Base-by-base conservation (phyloP, 345 rosid species). In the Clausena lansium region DNA sequence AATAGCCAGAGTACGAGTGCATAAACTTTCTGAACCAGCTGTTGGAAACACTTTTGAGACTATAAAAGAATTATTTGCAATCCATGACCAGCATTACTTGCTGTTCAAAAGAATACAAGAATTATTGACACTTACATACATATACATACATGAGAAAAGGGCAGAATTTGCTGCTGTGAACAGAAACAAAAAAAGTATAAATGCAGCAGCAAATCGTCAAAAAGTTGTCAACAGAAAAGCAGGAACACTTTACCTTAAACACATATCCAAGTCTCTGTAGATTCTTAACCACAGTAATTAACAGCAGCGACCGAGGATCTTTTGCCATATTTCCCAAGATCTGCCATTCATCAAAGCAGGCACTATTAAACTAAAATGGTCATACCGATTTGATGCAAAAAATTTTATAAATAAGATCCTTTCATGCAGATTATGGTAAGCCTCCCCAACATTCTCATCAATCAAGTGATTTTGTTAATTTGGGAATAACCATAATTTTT, bases 181-280 rank as follows among this genome's bases (percentile, higher is more conserved):
- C 32, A 54, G 20, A 25, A 58, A 13, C 11, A 10, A 68, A 14
- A 15, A 28, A 2, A 13, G 14, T 14, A 39, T 27, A 70, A 70
- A 2, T 17, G 27, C 1, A 17, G 19, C 9, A 76, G n/a, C 13
- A 41, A 77, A 39, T 66, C 20, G 55, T 54, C 41, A 24, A 15
- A 9, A 78, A 67, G 33, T 33, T 77, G 65, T 60, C 32, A 9
- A 52, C 35, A 65, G 28, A 80, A 77, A 70, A 55, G 66, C 54
- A 41, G 76, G 24, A 78, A 73, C 78, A 50, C 14, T 25, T 63
- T 65, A 94, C 99, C 99, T 89, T 84, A 74, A 94, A 82, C 9
- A 76, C 81, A 82, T 96, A 97, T 58, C 98, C 99, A 84, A 97
- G 89, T 73, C 85, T 84, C 83, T 83, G 93, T 35, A 94, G 91